phyloP scores from a whole-genome alignment of 805 yeast genomes.

The Monosporozyma siamensis region DNA sequence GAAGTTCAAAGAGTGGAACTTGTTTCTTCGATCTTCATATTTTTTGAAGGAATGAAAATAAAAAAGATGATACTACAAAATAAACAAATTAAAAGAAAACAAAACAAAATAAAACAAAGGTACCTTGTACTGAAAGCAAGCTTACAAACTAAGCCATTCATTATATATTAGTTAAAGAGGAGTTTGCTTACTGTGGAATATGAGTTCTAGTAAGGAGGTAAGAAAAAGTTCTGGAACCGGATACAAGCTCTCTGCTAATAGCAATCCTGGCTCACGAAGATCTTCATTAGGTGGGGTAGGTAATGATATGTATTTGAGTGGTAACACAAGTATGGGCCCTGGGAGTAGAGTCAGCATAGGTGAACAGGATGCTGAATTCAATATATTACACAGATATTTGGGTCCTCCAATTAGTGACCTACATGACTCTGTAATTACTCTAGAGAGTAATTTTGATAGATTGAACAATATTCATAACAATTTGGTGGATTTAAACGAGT shows the following conservation, averaged over 20 bases:
- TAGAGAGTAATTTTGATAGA: slow-evolving; percentile 50
- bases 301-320: slow-evolving; percentile 4
- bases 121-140: too few relatives aligned
- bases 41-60: too few relatives aligned
- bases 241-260: slow-evolving; percentile 34
- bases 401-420: slow-evolving; percentile 37
- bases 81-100: too few relatives aligned
- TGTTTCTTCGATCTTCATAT: too few relatives aligned
- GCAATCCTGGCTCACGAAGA: slow-evolving; percentile 29
- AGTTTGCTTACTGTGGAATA: too few relatives aligned
- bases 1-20: too few relatives aligned
- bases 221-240: slow-evolving; percentile 19
- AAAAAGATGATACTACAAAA: too few relatives aligned
- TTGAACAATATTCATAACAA: slow-evolving; percentile 53
- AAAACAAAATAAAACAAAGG: too few relatives aligned
- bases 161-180: too few relatives aligned
- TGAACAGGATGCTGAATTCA: slow-evolving; percentile 5
- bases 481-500: slow-evolving; percentile 61
- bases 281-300: slow-evolving; percentile 20
- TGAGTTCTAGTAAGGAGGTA: background rate
- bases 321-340: slow-evolving; percentile 5
- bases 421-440: slow-evolving; percentile 42
- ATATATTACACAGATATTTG: slow-evolving; percentile 29
- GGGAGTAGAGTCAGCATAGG: slow-evolving; percentile 7
- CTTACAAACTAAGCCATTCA: too few relatives aligned